These are phyloP conservation scores for Didymosphaeria variabile DNA, from an alignment of 2,329 filamentous ascomycete species.

Conservation along the genomic window DNA sequence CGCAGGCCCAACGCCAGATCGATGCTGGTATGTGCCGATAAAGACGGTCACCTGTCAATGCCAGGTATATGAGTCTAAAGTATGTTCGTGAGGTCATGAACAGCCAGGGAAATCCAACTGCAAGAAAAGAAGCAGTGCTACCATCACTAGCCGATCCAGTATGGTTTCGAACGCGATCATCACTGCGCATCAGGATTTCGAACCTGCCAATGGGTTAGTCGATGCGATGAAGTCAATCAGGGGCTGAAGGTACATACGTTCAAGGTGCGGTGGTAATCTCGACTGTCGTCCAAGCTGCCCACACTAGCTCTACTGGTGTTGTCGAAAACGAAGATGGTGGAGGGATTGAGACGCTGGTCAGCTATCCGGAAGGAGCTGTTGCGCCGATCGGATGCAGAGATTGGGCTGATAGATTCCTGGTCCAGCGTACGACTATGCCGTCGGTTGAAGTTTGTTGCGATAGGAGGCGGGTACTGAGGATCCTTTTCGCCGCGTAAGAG, in stretches of 20 bases:
- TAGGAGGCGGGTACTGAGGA: constrained; percentile 31
- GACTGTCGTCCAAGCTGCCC: constrained; percentile 57
- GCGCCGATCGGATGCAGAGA: constrained; percentile 46
- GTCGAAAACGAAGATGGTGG: constrained; percentile 56
- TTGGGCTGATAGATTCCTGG: constrained; percentile 46
- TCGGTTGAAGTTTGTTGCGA: constrained; percentile 32
- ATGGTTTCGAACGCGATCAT: background rate
- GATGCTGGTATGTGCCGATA: constrained; percentile 31
- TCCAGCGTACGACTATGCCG: constrained; percentile 41
- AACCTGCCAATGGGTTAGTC: constrained; percentile 32
- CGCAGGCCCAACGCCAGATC: constrained; percentile 15
- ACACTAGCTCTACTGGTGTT: constrained; percentile 58
- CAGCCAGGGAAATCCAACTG: constrained; percentile 30
- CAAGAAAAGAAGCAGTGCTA: constrained; percentile 19
- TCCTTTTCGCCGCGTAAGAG: constrained; percentile 48
- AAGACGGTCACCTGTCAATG: constrained; percentile 16
- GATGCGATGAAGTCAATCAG: background rate
- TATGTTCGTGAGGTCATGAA: constrained; percentile 41
- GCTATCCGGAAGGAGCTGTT: constrained; percentile 56
- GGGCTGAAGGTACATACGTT: constrained; percentile 46
- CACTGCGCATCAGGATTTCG: constrained; percentile 45
- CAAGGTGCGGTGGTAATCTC: constrained; percentile 58
- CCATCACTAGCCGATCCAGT: constrained; percentile 13
- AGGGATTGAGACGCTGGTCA: constrained; percentile 60
- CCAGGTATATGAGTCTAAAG: constrained; percentile 23